A percentile compares a stretch with the other conserved stretches of the same genome.
Conservation (phyloP, 164 flowering plant species). For the Sedum album region DNA sequence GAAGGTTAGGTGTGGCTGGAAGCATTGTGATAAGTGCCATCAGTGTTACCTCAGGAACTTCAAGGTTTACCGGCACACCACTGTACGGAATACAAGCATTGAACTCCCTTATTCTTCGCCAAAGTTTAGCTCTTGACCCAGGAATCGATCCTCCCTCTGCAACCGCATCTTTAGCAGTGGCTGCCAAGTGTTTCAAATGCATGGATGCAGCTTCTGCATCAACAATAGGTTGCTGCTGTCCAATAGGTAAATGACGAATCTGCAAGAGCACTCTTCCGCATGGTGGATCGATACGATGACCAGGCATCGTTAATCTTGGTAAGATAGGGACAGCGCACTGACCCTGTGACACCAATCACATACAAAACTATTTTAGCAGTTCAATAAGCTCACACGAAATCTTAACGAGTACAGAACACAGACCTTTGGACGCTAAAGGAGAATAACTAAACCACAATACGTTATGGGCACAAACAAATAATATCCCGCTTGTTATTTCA, state of each 20-base stretch:
- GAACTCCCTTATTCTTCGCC: constrained; percentile 97
- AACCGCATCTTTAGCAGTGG: constrained; percentile 94
- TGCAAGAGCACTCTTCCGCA: constrained; percentile 76
- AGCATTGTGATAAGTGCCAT: constrained; percentile 98
- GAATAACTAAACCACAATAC: background rate
- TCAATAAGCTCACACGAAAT: background rate
- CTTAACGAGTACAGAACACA: background rate
- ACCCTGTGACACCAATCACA: constrained; percentile 40
- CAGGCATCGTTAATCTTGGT: constrained; percentile 97
- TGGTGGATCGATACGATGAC: constrained; percentile 96
- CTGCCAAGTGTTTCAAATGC: constrained; percentile 90
- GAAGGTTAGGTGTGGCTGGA: constrained; percentile 87
- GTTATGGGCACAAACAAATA: background rate
- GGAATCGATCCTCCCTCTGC: constrained; percentile 94
- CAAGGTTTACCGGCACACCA: constrained; percentile 81
- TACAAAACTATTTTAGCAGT: constrained; percentile 1
- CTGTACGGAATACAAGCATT: constrained; percentile 85
- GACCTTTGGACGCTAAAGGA: background rate
- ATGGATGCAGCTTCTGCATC: constrained; percentile 71
- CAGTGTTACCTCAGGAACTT: constrained; percentile 91
- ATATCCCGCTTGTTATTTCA: background rate
- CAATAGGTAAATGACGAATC: constrained; percentile 24
- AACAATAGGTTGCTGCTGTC: constrained; percentile 33
- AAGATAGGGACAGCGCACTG: constrained; percentile 78
- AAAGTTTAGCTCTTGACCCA: constrained; percentile 93